A percentile compares a stretch with the other conserved stretches of the same genome.
Conservation (phyloP, 164 flowering plant genomes). For the Berberis thunbergii region DNA sequence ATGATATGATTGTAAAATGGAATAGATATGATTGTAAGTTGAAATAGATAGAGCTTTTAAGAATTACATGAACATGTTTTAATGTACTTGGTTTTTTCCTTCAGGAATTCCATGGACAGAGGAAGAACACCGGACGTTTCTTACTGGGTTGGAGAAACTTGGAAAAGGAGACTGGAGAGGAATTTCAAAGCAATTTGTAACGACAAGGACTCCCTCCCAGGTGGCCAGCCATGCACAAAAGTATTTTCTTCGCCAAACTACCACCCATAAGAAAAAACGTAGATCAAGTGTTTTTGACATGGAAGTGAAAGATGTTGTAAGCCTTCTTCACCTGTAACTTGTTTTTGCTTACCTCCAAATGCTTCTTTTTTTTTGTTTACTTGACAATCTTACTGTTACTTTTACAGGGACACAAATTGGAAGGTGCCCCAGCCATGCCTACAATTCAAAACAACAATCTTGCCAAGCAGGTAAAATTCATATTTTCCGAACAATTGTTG, state of each 20-base stretch:
- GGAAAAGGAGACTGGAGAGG: slow-evolving; percentile 48
- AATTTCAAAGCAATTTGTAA: slow-evolving; percentile 32
- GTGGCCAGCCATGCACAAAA: slow-evolving; percentile 48
- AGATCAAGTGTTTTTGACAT: slow-evolving; percentile 34
- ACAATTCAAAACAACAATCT: neutral
- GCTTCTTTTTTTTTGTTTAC: neutral
- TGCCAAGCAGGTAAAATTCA: neutral
- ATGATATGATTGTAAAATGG: neutral
- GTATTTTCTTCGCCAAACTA: slow-evolving; percentile 25
- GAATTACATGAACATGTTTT: neutral
- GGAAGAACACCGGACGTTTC: slow-evolving; percentile 31
- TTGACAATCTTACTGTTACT: neutral
- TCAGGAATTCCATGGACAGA: slow-evolving; percentile 40
- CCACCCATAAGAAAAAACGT: slow-evolving; percentile 23
- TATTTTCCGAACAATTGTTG: too few relatives aligned
- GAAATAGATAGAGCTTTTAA: neutral
- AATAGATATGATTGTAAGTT: neutral
- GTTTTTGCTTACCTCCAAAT: neutral
- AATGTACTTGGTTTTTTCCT: neutral
- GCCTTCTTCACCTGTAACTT: neutral
- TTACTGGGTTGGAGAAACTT: slow-evolving; percentile 26
- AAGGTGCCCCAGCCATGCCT: neutral
- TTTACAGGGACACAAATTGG: neutral
- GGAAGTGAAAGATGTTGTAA: slow-evolving; percentile 15
- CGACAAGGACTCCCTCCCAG: slow-evolving; percentile 33